Evolutionary conservation across 768 basidiomycete species (phyloP).

Genomic region (Amanita brunnescens): DNA sequence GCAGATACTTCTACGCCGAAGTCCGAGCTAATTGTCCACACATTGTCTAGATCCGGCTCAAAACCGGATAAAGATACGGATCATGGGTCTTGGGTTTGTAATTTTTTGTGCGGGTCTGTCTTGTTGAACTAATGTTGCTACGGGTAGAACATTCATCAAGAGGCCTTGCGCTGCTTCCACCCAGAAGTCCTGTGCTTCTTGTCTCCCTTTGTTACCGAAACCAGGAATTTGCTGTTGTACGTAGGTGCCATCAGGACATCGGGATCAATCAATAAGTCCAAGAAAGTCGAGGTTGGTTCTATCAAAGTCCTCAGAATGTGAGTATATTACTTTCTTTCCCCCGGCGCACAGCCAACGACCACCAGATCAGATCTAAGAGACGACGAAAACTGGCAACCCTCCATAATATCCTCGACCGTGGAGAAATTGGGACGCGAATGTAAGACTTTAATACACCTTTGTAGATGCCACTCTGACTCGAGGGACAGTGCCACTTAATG

Average conservation of each 20-base stretch:
- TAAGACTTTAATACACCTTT: conserved; percentile 21
- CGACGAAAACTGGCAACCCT: conserved; percentile 41
- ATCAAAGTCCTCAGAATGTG: conserved; percentile 48
- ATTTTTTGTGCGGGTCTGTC: background rate
- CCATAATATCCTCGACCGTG: conserved; percentile 34
- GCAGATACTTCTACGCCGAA: conserved; percentile 29
- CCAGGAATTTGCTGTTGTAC: conserved; percentile 28
- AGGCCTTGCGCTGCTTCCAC: conserved; percentile 30
- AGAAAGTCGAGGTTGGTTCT: conserved; percentile 37
- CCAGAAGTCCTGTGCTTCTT: conserved; percentile 39
- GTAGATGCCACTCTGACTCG: conserved; percentile 4
- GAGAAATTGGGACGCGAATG: conserved; percentile 40
- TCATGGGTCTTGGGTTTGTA: conserved; percentile 33
- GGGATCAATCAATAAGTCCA: conserved; percentile 28
- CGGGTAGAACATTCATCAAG: conserved; percentile 24
- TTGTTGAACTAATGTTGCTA: conserved; percentile 4
- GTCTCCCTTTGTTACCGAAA: conserved; percentile 26
- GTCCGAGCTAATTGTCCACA: conserved; percentile 29
- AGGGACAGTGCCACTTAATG: conserved; percentile 47
- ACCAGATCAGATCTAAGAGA: conserved; percentile 45
- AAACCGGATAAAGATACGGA: conserved; percentile 9
- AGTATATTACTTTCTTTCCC: conserved; percentile 11
- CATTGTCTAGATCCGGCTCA: conserved; percentile 15
- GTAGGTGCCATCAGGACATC: conserved; percentile 40
- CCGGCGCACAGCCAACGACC: conserved; percentile 2